Percentiles rank a stretch among this genome's conserved stretches.
phyloP scores from a whole-genome alignment of 805 yeast genomes.

The Zygosaccharomyces siamensis region DNA sequence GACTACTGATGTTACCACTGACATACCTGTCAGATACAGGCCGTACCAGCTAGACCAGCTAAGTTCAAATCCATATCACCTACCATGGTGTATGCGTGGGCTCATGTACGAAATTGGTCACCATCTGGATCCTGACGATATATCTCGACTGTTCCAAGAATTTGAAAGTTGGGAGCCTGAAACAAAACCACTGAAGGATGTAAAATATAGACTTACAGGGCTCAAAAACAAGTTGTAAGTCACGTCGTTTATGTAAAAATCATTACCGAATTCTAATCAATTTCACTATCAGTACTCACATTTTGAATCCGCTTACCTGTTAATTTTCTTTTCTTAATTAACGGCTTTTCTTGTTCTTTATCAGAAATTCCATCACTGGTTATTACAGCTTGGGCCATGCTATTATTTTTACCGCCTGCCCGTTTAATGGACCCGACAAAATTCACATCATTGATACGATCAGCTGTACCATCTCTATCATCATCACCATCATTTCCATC shows the following conservation, averaged over 20 bases:
- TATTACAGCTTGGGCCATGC: conserved; percentile 16
- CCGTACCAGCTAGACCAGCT: conserved; percentile 59
- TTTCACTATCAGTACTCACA: conserved; percentile 16
- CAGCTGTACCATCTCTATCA: conserved; percentile 5
- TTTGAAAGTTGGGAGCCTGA: conserved; percentile 88
- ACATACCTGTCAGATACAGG: conserved; percentile 35
- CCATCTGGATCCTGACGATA: conserved; percentile 51
- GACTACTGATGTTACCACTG: conserved; percentile 54
- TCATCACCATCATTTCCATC: conserved; percentile 15
- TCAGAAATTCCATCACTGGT: conserved; percentile 20
- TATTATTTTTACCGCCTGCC: conserved; percentile 7
- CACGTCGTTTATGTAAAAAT: neutral
- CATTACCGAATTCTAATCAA: neutral
- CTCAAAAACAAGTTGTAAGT: conserved; percentile 29
- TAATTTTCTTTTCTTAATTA: conserved; percentile 17
- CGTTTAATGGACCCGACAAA: conserved; percentile 18
- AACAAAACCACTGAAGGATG: conserved; percentile 71
- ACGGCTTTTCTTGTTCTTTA: conserved; percentile 8
- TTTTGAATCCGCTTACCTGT: conserved; percentile 23
- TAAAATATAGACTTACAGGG: conserved; percentile 73
- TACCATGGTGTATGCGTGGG: conserved; percentile 93
- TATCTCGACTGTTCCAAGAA: conserved; percentile 56
- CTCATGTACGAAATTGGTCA: conserved; percentile 60
- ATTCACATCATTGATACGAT: conserved; percentile 16
- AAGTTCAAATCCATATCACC: conserved; percentile 73